A percentile compares a stretch with the other conserved stretches of the same genome.
Evolutionary conservation across 116 monocot genomes (phyloP).

Genomic region (Papilionanthe hybrid): DNA sequence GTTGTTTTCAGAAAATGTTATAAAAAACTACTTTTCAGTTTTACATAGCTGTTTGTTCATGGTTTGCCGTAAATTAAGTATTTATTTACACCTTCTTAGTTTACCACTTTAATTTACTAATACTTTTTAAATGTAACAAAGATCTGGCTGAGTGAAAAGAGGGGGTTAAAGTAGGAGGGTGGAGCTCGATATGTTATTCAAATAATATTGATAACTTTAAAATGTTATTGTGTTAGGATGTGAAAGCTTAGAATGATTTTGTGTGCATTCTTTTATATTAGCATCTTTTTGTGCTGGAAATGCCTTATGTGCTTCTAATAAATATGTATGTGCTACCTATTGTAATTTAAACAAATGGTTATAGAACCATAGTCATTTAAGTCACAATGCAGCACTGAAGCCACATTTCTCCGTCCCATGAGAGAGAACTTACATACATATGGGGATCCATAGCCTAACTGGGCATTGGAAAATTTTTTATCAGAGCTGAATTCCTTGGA

Average conservation of each 20-base stretch:
- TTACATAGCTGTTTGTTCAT: no score
- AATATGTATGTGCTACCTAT: neutral
- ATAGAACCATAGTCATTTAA: neutral
- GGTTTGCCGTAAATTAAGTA: no score
- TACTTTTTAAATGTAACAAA: no score
- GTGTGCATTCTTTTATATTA: neutral
- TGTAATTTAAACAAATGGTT: neutral
- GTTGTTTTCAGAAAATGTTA: no score
- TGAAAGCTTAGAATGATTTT: neutral
- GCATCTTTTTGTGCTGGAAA: neutral
- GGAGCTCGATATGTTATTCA: no score
- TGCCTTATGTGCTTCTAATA: neutral
- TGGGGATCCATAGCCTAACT: slow-evolving; percentile 32
- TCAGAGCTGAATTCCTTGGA: slow-evolving; percentile 29
- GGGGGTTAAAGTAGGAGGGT: no score
- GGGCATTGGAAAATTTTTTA: slow-evolving; percentile 29
- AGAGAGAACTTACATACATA: no score
- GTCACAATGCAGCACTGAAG: neutral
- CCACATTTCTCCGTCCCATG: neutral
- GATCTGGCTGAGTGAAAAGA: no score
- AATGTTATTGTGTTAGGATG: neutral
- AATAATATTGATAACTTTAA: neutral
- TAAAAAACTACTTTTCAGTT: no score
- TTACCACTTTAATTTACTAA: no score
- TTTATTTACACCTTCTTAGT: no score